These are phyloP conservation scores for Fusarium abutilonis DNA, from an alignment of 2,329 filamentous ascomycete species.

Conservation along the genomic window DNA sequence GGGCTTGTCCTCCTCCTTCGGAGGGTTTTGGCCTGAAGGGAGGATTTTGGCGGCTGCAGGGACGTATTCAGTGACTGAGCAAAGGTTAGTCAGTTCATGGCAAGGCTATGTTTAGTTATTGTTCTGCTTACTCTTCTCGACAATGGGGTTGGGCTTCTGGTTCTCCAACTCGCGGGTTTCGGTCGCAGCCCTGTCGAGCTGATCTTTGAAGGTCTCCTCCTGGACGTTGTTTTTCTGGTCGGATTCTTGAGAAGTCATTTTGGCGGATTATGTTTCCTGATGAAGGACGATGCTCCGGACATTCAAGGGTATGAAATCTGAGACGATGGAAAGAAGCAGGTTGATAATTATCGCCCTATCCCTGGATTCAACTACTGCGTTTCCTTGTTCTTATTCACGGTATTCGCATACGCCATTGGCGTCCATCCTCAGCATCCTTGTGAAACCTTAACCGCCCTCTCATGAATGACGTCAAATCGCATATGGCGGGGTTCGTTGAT, in stretches of 20 bases:
- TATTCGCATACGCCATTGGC: slow-evolving; percentile 42
- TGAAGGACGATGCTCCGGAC: slow-evolving; percentile 12
- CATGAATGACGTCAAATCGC: slow-evolving; percentile 39
- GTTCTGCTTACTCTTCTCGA: slow-evolving; percentile 55
- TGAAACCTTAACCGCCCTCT: slow-evolving; percentile 21
- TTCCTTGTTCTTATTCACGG: slow-evolving; percentile 32
- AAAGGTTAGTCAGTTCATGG: slow-evolving; percentile 29
- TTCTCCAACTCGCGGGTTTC: slow-evolving; percentile 46
- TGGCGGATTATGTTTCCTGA: slow-evolving; percentile 12
- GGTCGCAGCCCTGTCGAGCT: slow-evolving; percentile 56
- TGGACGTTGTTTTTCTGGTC: slow-evolving; percentile 14
- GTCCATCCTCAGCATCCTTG: slow-evolving; percentile 21
- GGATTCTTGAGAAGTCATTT: slow-evolving; percentile 31
- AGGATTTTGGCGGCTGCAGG: slow-evolving; percentile 56
- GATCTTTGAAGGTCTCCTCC: slow-evolving; percentile 54
- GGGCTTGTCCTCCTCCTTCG: slow-evolving; percentile 33
- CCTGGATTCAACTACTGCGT: slow-evolving; percentile 1
- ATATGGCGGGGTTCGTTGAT: slow-evolving; percentile 25
- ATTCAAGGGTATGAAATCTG: neutral
- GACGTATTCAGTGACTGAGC: slow-evolving; percentile 56
- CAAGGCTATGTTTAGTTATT: neutral
- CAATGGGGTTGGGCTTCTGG: slow-evolving; percentile 49
- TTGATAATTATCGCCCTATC: slow-evolving; percentile 16
- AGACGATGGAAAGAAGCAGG: neutral
- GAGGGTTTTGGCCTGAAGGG: slow-evolving; percentile 47